Evolutionary conservation across 441 rosid species (phyloP), one percentile per base, ranked within the genome.

Genomic region (Gossypium trilobum): DNA sequence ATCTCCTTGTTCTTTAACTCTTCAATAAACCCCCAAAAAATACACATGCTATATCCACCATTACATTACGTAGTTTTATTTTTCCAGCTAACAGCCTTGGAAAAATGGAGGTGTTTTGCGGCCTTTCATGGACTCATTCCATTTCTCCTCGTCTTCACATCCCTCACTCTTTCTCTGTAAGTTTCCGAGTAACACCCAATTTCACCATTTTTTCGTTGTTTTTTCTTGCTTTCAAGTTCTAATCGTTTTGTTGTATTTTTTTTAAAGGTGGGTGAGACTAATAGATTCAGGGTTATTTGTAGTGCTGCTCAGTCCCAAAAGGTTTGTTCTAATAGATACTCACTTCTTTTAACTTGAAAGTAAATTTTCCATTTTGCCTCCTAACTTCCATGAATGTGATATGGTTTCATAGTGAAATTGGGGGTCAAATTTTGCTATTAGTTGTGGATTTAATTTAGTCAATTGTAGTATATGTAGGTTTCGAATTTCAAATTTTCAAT

Each of bases 41-140:
- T 36, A 7, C 42, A 36, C 10, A 36, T 50, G 2, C 68, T 67
- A 3, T 44, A 29, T 52, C 63, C 27, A 62, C 29, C 52, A 50
- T 57, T 27, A 44, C 4, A 14, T 36, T 36, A 36, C 44, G 44
- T 36, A 61, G 55, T 48, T 55, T 60, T 22, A 36, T 46, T 52
- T 11, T 11, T 36, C 44, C 60, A 27, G 33, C 54, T 22, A 36
- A 20, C 68, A 39, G 27, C 29, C 46, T 61, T 19, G 22, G 63
- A 51, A 54, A 52, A 75, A 89, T 89, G 89, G 87, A 83, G 81
- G 78, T 79, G 29, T 66, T 74, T 57, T 64, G 82, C 85, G 72
- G 80, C 77, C 82, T 88, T 39, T 83, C 92, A 54, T 84, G 89
- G 93, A 68, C 78, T 9, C 76, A 78, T 74, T 87, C 89, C 63